These are phyloP conservation scores for Claviceps sp. DNA, from an alignment of 2,329 filamentous ascomycete genomes.

Conservation along the genomic window DNA sequence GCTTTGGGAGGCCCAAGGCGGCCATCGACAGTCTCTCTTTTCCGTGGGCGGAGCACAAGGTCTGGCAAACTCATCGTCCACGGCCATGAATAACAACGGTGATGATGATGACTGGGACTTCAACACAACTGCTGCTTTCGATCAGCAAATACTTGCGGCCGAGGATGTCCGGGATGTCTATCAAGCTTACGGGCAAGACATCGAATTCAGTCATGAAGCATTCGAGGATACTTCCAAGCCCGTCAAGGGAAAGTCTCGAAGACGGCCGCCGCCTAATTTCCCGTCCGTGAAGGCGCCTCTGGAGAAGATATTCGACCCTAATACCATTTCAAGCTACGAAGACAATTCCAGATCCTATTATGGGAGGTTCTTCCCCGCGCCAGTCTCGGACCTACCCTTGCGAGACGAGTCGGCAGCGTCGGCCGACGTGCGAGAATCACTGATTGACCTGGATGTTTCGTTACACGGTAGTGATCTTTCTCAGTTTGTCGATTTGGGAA, in stretches of 20 bases:
- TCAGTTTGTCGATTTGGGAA: conserved; percentile 47
- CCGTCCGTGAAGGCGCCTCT: conserved; percentile 44
- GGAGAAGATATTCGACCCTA: conserved; percentile 53
- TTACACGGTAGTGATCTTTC: conserved; percentile 42
- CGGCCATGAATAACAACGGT: conserved; percentile 24
- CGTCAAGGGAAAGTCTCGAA: conserved; percentile 37
- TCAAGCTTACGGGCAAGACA: conserved; percentile 45
- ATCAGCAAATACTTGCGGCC: conserved; percentile 39
- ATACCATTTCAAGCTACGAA: conserved; percentile 50
- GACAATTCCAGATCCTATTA: conserved; percentile 52
- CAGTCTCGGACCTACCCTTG: conserved; percentile 42
- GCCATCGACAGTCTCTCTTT: conserved; percentile 53
- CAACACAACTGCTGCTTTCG: conserved; percentile 51
- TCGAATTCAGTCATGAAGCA: conserved; percentile 36
- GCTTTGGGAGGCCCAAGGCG: conserved; percentile 62
- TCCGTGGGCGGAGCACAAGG: conserved; percentile 44
- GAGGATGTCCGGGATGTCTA: conserved; percentile 44
- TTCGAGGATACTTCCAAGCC: conserved; percentile 38
- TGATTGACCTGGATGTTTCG: conserved; percentile 52
- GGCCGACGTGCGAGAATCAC: conserved; percentile 43
- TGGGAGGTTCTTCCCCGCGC: conserved; percentile 29
- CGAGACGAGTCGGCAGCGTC: conserved; percentile 39
- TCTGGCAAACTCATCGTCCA: conserved; percentile 29
- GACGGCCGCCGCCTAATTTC: conserved; percentile 44
- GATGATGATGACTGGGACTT: conserved; percentile 50